Base-by-base conservation (phyloP, 257 asterid genomes). In the Ophiorrhiza pumila region DNA sequence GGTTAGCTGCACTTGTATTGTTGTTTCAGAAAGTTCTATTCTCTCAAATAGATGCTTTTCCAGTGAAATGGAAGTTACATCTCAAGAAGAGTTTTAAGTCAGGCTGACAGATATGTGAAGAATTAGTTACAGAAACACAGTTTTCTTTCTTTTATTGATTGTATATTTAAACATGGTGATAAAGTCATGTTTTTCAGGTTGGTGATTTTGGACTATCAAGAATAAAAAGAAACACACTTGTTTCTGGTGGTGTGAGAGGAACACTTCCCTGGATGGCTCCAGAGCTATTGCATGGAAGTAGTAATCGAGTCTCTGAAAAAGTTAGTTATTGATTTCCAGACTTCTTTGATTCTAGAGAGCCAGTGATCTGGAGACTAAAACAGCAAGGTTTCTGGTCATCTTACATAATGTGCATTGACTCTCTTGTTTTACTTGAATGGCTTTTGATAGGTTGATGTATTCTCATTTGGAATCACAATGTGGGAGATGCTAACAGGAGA, bases 211-310 rank as follows among this genome's bases (percentile, higher is more conserved):
- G 97, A 55, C 81, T 92, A 13, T 92, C 97, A 52, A 87, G 95
- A 83, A 92, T 92, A 67, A 92, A 90, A 69, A 80, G 86, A 61
- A 90, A 92, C 46, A 92, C 97, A 23, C 87, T 92, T 8, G 96
- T 90, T 53, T 92, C 97, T 41, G 97, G 97, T 64, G 96, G 97
- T 43, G 95, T 90, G 12, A 85, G 95, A 32, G 96, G 97, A 79
- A 90, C 96, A 34, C 97, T 91, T 79, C 97, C 97, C 5, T 91
- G 96, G 96, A 91, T 91, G 97, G 97, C 96, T n/a, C 96, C 97
- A 1, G 96, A 91, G 82, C 87, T 91, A 65, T 75, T 91, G 76
- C 84, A 81, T 64, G 96, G 97, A 77, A 83, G 83, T 77, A 87
- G 90, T 50, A 85, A 73, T 35, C 85, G 91, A 57, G 95, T 90